Conservation (phyloP, 495 filamentous ascomycete genomes). For the Tuber aestivum region DNA sequence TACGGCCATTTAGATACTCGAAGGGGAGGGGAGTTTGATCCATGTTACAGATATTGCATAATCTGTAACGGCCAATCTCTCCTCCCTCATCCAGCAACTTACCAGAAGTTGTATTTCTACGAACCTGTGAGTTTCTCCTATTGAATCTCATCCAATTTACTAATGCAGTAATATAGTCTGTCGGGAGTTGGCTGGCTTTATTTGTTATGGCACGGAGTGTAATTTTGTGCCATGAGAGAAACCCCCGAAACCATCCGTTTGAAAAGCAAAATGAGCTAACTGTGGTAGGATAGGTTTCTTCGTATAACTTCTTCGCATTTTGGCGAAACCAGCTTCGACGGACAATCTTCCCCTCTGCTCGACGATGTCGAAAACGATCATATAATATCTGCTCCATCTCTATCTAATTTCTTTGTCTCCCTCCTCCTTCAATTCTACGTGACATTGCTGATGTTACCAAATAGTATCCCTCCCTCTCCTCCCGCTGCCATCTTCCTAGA, state of each 20-base stretch:
- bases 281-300: not conserved
- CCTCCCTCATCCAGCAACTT: not conserved
- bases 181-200: not conserved
- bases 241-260: conserved; percentile 7
- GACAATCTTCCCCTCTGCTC: not conserved
- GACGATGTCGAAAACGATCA: not conserved
- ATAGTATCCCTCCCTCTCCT: not conserved
- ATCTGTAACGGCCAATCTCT: conserved; percentile 3
- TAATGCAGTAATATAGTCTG: conserved; percentile 7
- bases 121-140: conserved; percentile 1
- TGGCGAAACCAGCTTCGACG: not conserved
- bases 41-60: conserved; percentile 13
- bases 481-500: not conserved
- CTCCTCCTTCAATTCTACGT: not conserved
- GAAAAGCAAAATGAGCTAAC: conserved; percentile 4
- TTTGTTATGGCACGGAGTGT: conserved; percentile 8
- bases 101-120: not conserved
- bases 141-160: conserved; percentile 9
- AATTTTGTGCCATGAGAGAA: conserved; percentile 7
- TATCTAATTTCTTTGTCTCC: too few relatives aligned
- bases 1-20: conserved; percentile 15
- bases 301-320: not conserved
- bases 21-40: conserved; percentile 14
- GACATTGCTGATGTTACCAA: not conserved
- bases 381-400: conserved; percentile 5